Evolutionary conservation across 1,284 basidiomycete species (phyloP), one percentile per base, ranked within the genome.

Genomic region (Papiliotrema terrestris): DNA sequence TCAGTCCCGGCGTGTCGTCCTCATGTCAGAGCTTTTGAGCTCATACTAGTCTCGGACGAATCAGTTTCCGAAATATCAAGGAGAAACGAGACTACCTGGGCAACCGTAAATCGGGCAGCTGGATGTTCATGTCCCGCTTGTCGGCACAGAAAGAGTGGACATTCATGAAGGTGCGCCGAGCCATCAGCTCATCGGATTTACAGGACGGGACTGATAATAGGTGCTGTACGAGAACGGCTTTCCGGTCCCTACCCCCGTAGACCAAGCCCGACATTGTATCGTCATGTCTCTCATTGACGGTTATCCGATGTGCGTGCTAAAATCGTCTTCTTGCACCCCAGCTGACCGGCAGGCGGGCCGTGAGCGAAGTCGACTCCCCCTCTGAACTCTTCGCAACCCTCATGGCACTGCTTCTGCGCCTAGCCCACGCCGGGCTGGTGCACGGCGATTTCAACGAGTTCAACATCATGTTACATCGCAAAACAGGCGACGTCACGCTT

Each of bases 381-480:
- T 91, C 91, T 35, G 86, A 86, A 60, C 83, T 98, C 32, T 98
- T 98, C 77, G 92, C 93, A 1, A 80, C 83, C 17, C 81, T 98
- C 41, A 98, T 98, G 94, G 90, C 92, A 73, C 81, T 98, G 54
- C 94, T 98, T 69, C 91, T 98, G 56, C 89, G 92, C 50, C 88
- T 98, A 63, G 95, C 94, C 2, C 84, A 85, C 43, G 86, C 89
- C 2, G 96, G 96, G 1, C 82, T 99, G 22, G 98, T 99, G 53
- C 95, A 99, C 70, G 95, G 96, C 49, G 95, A 99, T 76, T 99
- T 91, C 78, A 99, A 99, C 78, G 96, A 99, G 73, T 99, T 98
- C 80, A 98, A 99, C 76, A 92, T 99, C 66, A 84, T 99, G 58
- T 91, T 99, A 61, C 83, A 84, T 45, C 84, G 86, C 49, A 86